Evolutionary conservation across 345 rosid species (phyloP), one percentile per base, ranked within the genome.

Genomic region (Gossypium stocksii): DNA sequence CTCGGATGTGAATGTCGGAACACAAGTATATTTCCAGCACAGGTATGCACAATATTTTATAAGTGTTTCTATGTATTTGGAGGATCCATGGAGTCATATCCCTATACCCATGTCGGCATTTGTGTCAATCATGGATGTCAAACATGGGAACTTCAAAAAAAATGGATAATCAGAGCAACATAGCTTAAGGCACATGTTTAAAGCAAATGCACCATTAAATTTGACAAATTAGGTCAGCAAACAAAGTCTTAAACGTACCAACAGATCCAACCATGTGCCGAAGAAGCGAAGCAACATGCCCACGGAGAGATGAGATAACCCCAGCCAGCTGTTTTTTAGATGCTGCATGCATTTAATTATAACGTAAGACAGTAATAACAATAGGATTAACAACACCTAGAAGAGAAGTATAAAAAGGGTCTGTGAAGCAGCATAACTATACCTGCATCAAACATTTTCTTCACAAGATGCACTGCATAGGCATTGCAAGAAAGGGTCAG

Each of bases 241-340:
- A 64, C 15, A 12, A 22, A 75, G 52, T 7, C 49, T 25, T 46
- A 19, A 19, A 82, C 92, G 61, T 88, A 95, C 99, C 97, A 77
- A 87, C 86, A 65, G 98, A 93, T 78, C 97, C 99, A 82, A 90
- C 93, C 91, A 86, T 85, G 79, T 96, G 94, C 38, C 98, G 89
- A 70, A 96, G 97, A 76, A 90, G 92, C 60, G 85, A 15, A 27
- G 97, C 95, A 70, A 86, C 93, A 77, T 85, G 88, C 71, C 98
- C 99, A 52, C 82, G 91, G 62, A 93, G 91, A 57, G 82, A 81
- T 77, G 93, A 89, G 71, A 96, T 85, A 86, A 91, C 81, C 70
- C 78, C 88, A 19, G 88, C 75, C 51, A 89, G 84, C 87, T 91
- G 98, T 79, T 82, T 84, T 76, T 89, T 91, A 72, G 98, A 91